Percentiles rank a stretch among this genome's conserved stretches.
Evolutionary conservation across 768 basidiomycete species (phyloP).

Genomic region (Clavaria fumosa): DNA sequence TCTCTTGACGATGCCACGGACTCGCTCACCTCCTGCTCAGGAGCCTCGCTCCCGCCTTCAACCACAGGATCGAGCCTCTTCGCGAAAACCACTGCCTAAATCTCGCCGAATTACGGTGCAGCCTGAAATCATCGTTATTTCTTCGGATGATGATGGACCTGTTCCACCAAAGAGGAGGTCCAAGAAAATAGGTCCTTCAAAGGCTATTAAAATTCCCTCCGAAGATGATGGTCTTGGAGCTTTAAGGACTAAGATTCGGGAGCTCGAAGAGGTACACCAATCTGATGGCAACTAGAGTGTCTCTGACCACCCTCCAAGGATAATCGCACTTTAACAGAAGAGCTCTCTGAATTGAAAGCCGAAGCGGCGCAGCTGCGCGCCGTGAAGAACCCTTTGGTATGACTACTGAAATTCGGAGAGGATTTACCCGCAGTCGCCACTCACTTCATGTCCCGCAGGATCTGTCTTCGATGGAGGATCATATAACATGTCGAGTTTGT

Average conservation of each 20-base stretch:
- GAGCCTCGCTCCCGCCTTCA: too few species aligned
- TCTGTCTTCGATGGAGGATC: constrained; percentile 33
- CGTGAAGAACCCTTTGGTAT: background rate
- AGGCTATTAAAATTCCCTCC: too few species aligned
- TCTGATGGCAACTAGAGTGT: constrained; percentile 1
- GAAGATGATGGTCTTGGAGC: too few species aligned
- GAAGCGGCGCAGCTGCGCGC: background rate
- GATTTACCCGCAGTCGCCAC: background rate
- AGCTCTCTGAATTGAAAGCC: background rate
- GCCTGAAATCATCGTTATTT: constrained; percentile 44
- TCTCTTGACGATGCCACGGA: too few species aligned
- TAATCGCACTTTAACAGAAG: background rate
- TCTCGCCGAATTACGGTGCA: too few species aligned
- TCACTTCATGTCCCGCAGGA: constrained; percentile 18
- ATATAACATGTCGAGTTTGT: constrained; percentile 51
- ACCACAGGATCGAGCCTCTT: too few species aligned
- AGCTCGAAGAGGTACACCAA: constrained; percentile 26
- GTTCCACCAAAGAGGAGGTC: constrained; percentile 10
- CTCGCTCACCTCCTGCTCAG: too few species aligned
- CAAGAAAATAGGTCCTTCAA: too few species aligned
- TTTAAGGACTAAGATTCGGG: constrained; percentile 26
- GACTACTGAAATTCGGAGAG: background rate
- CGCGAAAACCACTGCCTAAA: too few species aligned
- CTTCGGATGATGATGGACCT: constrained; percentile 33
- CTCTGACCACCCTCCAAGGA: background rate